Percentiles rank a stretch among this genome's conserved stretches.
These are phyloP conservation scores for Trichopus zeylanicus DNA, from an alignment of 116 monocot genomes.

Conservation along the genomic window DNA sequence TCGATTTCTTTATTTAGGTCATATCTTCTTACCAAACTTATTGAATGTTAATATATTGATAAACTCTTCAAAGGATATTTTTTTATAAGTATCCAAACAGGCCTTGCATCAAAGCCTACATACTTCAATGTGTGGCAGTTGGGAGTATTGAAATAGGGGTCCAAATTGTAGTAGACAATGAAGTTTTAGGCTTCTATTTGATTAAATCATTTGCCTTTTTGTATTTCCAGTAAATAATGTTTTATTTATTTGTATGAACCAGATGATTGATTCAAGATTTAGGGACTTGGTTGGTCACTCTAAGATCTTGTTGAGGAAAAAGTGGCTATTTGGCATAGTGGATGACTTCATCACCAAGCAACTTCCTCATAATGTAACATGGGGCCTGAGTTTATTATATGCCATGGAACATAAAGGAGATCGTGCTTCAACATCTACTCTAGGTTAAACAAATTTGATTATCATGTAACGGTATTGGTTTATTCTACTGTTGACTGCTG, in stretches of 20 bases:
- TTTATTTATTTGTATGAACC: slow-evolving; percentile 7
- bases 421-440: slow-evolving; percentile 63
- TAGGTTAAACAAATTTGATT: slow-evolving; percentile 41
- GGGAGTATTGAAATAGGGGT: no score
- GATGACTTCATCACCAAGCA: slow-evolving; percentile 97
- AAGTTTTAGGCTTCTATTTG: not conserved
- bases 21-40: no score
- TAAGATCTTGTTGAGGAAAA: slow-evolving; percentile 57
- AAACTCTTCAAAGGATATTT: no score
- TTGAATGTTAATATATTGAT: no score
- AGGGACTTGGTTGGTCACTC: slow-evolving; percentile 72
- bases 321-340: slow-evolving; percentile 81
- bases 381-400: slow-evolving; percentile 94
- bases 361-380: slow-evolving; percentile 94
- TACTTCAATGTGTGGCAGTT: no score
- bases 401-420: slow-evolving; percentile 93
- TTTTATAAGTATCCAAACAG: no score
- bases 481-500: slow-evolving; percentile 4
- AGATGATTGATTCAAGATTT: slow-evolving; percentile 87
- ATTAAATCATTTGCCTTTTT: not conserved
- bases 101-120: no score
- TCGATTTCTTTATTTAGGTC: no score
- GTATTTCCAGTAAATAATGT: not conserved
- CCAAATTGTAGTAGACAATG: no score
- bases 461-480: not conserved